Evolutionary conservation across 495 filamentous ascomycete genomes (phyloP).

Genomic region (Annulohypoxylon bovei): DNA sequence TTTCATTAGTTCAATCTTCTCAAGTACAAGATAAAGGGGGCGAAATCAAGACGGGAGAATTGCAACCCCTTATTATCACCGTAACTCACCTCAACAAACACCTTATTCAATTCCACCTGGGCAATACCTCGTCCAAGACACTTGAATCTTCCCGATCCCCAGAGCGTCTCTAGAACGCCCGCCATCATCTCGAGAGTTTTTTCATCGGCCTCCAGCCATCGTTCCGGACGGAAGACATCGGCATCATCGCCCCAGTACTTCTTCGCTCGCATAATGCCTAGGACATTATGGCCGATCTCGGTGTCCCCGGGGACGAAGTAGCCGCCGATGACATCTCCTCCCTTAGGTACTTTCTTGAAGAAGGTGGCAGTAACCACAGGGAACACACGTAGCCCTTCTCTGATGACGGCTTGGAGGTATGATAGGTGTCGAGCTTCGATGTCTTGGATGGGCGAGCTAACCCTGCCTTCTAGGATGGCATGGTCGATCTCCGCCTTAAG

Average conservation of each 20-base stretch:
- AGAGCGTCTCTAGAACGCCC: slow-evolving; percentile 46
- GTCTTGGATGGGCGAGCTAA: slow-evolving; percentile 49
- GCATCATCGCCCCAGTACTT: slow-evolving; percentile 50
- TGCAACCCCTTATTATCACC: background rate
- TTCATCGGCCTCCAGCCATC: slow-evolving; percentile 56
- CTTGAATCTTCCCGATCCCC: slow-evolving; percentile 50
- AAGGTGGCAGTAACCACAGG: slow-evolving; percentile 47
- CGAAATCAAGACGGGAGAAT: background rate
- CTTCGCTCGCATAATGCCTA: slow-evolving; percentile 37
- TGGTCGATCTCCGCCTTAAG: slow-evolving; percentile 66
- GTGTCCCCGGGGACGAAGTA: slow-evolving; percentile 44
- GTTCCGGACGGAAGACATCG: slow-evolving; percentile 49
- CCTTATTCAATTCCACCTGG: slow-evolving; percentile 61
- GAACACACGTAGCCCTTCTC: slow-evolving; percentile 56
- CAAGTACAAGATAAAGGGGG: background rate
- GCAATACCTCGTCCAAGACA: slow-evolving; percentile 54
- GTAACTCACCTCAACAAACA: slow-evolving; percentile 61
- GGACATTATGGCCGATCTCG: slow-evolving; percentile 40
- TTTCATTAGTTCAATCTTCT: background rate
- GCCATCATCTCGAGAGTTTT: slow-evolving; percentile 50
- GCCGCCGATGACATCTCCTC: slow-evolving; percentile 43
- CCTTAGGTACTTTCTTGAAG: slow-evolving; percentile 39
- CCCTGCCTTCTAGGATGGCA: slow-evolving; percentile 37
- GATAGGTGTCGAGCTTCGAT: slow-evolving; percentile 53
- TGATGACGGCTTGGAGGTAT: slow-evolving; percentile 60